Percentiles rank a stretch among this genome's conserved stretches.
phyloP scores from a whole-genome alignment of 2,329 filamentous ascomycete genomes.

The Cadophora sp. region DNA sequence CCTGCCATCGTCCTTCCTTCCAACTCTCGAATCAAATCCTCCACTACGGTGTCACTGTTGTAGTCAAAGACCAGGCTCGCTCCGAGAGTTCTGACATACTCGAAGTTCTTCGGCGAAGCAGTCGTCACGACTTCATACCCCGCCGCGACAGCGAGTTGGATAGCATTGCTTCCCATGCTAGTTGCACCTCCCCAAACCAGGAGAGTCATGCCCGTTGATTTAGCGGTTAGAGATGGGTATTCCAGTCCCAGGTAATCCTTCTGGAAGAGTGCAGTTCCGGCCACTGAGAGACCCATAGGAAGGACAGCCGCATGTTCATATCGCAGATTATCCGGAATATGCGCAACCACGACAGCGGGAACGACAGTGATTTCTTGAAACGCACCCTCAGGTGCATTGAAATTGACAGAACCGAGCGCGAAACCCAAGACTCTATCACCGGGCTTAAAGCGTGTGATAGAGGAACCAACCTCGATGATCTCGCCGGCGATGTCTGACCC shows the following conservation, averaged over 20 bases:
- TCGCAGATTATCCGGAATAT: constrained; percentile 40
- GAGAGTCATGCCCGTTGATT: constrained; percentile 45
- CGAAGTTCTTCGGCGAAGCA: constrained; percentile 45
- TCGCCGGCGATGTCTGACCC: constrained; percentile 62
- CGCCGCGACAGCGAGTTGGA: constrained; percentile 51
- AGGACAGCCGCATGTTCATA: constrained; percentile 43
- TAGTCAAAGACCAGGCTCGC: constrained; percentile 53
- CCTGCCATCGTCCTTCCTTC: constrained; percentile 44
- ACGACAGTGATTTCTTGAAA: constrained; percentile 43
- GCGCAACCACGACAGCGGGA: constrained; percentile 28
- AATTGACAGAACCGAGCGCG: constrained; percentile 43
- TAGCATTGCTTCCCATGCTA: constrained; percentile 45
- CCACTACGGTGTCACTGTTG: constrained; percentile 21
- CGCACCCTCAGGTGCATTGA: constrained; percentile 32
- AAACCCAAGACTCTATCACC: constrained; percentile 57
- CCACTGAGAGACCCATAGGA: constrained; percentile 44
- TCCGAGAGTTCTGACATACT: constrained; percentile 48
- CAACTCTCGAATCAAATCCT: constrained; percentile 29
- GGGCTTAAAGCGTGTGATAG: constrained; percentile 50
- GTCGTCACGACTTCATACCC: constrained; percentile 52
- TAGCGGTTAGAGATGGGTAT: constrained; percentile 34
- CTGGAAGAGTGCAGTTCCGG: constrained; percentile 35
- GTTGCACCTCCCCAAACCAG: constrained; percentile 45
- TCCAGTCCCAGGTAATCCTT: constrained; percentile 34
- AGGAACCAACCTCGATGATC: constrained; percentile 57